Base-by-base conservation (phyloP, 2,329 filamentous ascomycete genomes). In the Alternaria dauci region DNA sequence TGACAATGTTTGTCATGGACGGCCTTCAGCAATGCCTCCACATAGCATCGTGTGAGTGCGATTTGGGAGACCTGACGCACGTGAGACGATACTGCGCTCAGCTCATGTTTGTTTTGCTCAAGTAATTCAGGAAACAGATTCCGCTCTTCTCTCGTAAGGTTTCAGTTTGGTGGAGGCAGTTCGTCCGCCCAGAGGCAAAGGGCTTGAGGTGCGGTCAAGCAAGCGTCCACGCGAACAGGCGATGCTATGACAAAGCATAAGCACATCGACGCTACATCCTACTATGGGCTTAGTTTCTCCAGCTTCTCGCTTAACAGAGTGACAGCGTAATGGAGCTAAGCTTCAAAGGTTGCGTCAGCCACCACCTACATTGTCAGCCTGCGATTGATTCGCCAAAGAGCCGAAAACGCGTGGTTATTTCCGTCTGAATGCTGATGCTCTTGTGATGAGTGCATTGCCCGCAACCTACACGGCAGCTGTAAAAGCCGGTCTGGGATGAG, bases 141-240 rank as follows among this genome's bases (percentile, higher is more conserved):
- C 41, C 38, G 18, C 41, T 44, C 8, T 23, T 23, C 28, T 58
- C 32, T 46, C 32, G 55, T 58, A 14, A 47, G 30, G 39, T 58
- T 25, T 53, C 55, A 46, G 38, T 47, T 47, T 34, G 34, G 55
- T 52, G 32, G 55, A 53, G 55, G 55, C 55, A 46, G 41, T 28
- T 47, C 14, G 34, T 34, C 32, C 23, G 30, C 20, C 20, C n/a
- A 44, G 39, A 8, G 12, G 39, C 26, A 30, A 20, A 42, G 34
- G 3, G 42, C 28, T 34, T 4, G 14, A 41, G 18, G 26, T 20
- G n/a, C 48, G 36, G 48, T 52, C 34, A 52, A 25, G 48, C 48
- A 34, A 26, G 34, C 36, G 32, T 51, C 20, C 23, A 41, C 34
- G 11, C 34, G 25, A 52, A 20, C 36, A 39, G 36, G 36, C 26